Percentiles rank a stretch among this genome's conserved stretches.
Conservation (phyloP, 1,284 basidiomycete species). For the Apiotrichum domesticum region DNA sequence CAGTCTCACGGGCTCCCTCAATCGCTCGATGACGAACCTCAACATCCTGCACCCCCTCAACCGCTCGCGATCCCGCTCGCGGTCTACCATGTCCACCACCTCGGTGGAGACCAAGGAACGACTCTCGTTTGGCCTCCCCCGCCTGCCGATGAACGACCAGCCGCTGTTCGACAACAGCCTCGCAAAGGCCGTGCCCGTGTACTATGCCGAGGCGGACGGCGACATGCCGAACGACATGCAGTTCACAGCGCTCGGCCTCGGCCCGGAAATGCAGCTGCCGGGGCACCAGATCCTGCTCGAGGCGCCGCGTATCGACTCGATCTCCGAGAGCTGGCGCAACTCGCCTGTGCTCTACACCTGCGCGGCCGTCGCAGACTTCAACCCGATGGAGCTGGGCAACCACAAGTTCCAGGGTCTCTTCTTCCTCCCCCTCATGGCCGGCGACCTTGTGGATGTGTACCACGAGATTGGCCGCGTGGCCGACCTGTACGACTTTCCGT, state of each 20-base stretch:
- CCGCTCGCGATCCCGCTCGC: neutral
- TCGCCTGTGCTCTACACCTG: slow-evolving; percentile 42
- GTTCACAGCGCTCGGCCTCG: slow-evolving; percentile 1
- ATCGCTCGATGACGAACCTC: slow-evolving; percentile 2
- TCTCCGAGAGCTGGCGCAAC: slow-evolving; percentile 35
- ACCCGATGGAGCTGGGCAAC: slow-evolving; percentile 27
- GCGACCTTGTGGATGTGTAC: slow-evolving; percentile 44
- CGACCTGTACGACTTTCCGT: slow-evolving; percentile 42
- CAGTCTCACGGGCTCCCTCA: neutral
- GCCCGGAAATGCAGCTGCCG: neutral
- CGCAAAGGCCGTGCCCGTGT: neutral
- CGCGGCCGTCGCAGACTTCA: slow-evolving; percentile 43
- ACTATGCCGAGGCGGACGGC: neutral
- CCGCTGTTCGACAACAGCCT: slow-evolving; percentile 6
- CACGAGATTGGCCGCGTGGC: slow-evolving; percentile 48
- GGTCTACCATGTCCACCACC: neutral
- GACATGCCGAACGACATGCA: neutral
- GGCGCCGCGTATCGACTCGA: slow-evolving; percentile 5
- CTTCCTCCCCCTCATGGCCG: slow-evolving; percentile 37
- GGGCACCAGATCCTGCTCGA: neutral
- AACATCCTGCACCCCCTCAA: neutral
- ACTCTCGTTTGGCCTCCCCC: slow-evolving; percentile 37
- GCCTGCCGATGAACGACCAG: slow-evolving; percentile 20
- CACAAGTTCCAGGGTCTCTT: slow-evolving; percentile 34
- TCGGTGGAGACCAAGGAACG: slow-evolving; percentile 15